phyloP scores from a whole-genome alignment of 2,329 filamentous ascomycete species.

The Fusarium subglutinans region DNA sequence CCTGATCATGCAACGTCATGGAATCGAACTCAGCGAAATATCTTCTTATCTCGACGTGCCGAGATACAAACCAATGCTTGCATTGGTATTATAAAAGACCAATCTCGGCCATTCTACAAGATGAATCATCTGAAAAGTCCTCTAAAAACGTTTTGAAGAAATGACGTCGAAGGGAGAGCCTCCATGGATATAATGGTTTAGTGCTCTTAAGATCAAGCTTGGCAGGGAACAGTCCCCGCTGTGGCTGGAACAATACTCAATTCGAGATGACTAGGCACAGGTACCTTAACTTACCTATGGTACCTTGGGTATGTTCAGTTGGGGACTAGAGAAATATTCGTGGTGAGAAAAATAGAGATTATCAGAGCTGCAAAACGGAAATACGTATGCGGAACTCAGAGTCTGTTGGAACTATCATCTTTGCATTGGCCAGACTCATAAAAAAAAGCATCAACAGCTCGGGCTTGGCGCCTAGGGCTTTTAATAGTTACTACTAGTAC shows the following conservation, averaged over 20 bases:
- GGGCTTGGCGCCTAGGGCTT: background rate
- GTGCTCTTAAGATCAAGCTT: background rate
- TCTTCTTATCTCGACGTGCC: background rate
- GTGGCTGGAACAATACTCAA: slow-evolving; percentile 14
- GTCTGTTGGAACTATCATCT: background rate
- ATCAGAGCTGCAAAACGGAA: no score
- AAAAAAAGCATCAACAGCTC: background rate
- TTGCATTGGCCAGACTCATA: background rate
- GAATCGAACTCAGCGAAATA: background rate
- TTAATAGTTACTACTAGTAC: background rate
- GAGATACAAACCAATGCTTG: background rate
- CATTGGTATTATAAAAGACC: background rate
- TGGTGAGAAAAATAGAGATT: background rate
- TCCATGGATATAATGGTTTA: background rate
- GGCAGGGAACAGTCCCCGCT: background rate
- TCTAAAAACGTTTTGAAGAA: background rate
- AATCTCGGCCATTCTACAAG: background rate
- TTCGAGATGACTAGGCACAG: background rate
- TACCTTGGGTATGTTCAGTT: background rate
- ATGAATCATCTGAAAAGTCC: background rate
- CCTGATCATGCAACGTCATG: background rate
- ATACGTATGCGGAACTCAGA: no score
- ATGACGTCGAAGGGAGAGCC: slow-evolving; percentile 19
- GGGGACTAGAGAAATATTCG: background rate
- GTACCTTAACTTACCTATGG: background rate